Percentiles rank a stretch among this genome's conserved stretches.
These are phyloP conservation scores for Phytophthora ramorum DNA, from an alignment of 352 stramenopile genomes.

Conservation along the genomic window DNA sequence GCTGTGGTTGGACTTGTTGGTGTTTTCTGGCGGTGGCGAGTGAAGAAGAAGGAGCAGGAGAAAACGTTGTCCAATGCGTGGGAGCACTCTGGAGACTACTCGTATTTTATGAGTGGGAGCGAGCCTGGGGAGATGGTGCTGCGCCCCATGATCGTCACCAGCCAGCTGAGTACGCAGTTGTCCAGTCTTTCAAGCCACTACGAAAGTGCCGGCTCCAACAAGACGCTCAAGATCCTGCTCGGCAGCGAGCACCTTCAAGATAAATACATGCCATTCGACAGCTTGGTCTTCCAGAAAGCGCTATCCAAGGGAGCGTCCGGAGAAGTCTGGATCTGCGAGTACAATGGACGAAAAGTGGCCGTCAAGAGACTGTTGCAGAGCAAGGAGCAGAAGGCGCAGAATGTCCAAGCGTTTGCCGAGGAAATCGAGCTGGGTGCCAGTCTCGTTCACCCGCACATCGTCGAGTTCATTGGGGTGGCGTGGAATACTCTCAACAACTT, in stretches of 20 bases:
- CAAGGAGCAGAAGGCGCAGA: conserved; percentile 39
- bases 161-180: conserved; percentile 15
- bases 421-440: conserved; percentile 44
- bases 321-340: conserved; percentile 60
- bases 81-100: conserved; percentile 1
- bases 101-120: background rate
- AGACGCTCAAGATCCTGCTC: conserved; percentile 30
- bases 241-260: conserved; percentile 20
- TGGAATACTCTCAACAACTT: conserved; percentile 59
- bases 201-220: conserved; percentile 32
- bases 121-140: conserved; percentile 6
- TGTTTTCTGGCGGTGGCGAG: conserved; percentile 17
- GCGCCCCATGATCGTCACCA: conserved; percentile 16
- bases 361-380: conserved; percentile 50
- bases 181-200: conserved; percentile 15
- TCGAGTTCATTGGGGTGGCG: conserved; percentile 47
- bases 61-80: conserved; percentile 3
- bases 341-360: conserved; percentile 46
- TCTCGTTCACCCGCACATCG: conserved; percentile 41
- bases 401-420: conserved; percentile 41
- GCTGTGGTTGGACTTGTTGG: background rate
- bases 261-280: conserved; percentile 30
- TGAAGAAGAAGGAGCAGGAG: conserved; percentile 11
- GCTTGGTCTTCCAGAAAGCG: conserved; percentile 23
- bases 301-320: conserved; percentile 40